Base-by-base conservation (phyloP, 192 early-diverging fungal species). In the Anaeromyces robustus region DNA sequence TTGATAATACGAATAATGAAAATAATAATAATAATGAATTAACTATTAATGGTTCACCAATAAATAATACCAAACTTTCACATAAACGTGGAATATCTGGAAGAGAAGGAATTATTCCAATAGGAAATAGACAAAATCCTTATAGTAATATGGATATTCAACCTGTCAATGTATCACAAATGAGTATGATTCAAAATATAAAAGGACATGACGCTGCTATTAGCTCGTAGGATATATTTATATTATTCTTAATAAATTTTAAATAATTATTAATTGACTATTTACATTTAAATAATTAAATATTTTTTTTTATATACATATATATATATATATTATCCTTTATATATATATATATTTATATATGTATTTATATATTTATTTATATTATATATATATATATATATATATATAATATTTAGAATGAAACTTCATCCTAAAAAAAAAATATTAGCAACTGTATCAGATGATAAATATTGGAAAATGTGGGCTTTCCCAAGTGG, bases 341-440 rank as follows among this genome's bases (percentile, higher is more conserved):
- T n/a, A n/a, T n/a, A n/a, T n/a, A n/a, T n/a, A n/a, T n/a, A n/a
- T n/a, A n/a, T n/a, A n/a, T n/a, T n/a, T n/a, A n/a, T n/a, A n/a
- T n/a, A n/a, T n/a, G n/a, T n/a, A n/a, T n/a, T n/a, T n/a, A n/a
- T n/a, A n/a, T n/a, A n/a, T n/a, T n/a, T n/a, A n/a, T n/a, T n/a
- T n/a, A n/a, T n/a, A n/a, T n/a, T n/a, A n/a, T n/a, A n/a, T n/a
- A n/a, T n/a, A n/a, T n/a, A n/a, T n/a, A n/a, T n/a, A n/a, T n/a
- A n/a, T n/a, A n/a, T n/a, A n/a, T n/a, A n/a, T n/a, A n/a, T n/a
- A n/a, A n/a, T n/a, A n/a, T n/a, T n/a, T n/a, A 89, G 87, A 19
- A 37, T 90, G 31, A 89, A 89, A 77, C 89, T 89, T 83, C 89
- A 90, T 80, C 89, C 89, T 28, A 88, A 87, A 80, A 90, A 90